Conservation (phyloP, 768 basidiomycete species). For the Suillus clintonianus region DNA sequence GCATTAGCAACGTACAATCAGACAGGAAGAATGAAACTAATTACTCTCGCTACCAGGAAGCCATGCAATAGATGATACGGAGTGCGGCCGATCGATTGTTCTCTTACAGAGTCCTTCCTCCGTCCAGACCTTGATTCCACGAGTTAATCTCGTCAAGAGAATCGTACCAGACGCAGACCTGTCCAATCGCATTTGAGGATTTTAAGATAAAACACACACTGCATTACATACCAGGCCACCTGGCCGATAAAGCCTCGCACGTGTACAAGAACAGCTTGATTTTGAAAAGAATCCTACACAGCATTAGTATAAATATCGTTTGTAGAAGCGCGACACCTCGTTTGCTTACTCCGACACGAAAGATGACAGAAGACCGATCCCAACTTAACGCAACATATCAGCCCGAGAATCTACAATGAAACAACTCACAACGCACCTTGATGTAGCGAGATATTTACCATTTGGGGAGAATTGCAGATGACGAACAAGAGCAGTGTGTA, state of each 20-base stretch:
- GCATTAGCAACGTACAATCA: conserved; percentile 15
- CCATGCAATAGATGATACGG: conserved; percentile 55
- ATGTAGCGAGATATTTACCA: conserved; percentile 54
- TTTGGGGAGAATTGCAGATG: conserved; percentile 59
- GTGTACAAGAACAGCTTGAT: conserved; percentile 52
- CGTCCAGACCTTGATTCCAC: conserved; percentile 55
- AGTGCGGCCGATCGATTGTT: conserved; percentile 49
- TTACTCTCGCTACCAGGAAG: conserved; percentile 50
- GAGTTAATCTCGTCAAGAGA: conserved; percentile 49
- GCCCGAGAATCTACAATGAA: conserved; percentile 5
- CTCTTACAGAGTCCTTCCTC: conserved; percentile 55
- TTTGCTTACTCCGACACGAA: conserved; percentile 45
- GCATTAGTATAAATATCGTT: conserved; percentile 16
- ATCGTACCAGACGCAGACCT: conserved; percentile 50
- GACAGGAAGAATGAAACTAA: background rate
- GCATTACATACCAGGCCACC: conserved; percentile 47
- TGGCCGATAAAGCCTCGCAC: conserved; percentile 55
- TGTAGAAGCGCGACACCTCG: conserved; percentile 2
- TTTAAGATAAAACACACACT: background rate
- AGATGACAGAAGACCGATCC: conserved; percentile 54
- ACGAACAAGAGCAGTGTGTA: conserved; percentile 52
- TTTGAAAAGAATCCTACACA: conserved; percentile 41
- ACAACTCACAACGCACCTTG: conserved; percentile 38
- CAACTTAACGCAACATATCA: conserved; percentile 33
- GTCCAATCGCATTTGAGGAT: conserved; percentile 9